Evolutionary conservation across 2,329 filamentous ascomycete genomes (phyloP).

Genomic region (Penicillium olsonii): DNA sequence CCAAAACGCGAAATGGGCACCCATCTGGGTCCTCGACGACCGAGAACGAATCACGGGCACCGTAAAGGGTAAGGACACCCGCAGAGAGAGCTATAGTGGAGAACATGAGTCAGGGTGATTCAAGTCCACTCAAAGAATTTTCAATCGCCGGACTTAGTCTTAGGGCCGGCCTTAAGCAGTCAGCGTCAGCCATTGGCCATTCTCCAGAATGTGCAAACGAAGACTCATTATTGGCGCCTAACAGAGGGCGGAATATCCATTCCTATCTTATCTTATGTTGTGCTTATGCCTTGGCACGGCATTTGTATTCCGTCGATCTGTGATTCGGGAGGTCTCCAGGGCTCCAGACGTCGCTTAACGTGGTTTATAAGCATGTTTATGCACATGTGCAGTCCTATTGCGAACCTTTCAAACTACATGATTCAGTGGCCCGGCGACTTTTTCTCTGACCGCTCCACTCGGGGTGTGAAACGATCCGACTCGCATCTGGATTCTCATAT

Average conservation of each 20-base stretch:
- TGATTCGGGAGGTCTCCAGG: no score
- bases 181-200: neutral
- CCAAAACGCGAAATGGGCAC: neutral
- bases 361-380: neutral
- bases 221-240: neutral
- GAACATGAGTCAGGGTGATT: slow-evolving; percentile 24
- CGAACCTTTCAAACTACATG: no score
- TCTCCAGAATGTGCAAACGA: neutral
- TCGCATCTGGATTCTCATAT: no score
- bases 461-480: neutral
- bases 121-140: slow-evolving; percentile 11
- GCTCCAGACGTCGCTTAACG: neutral
- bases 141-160: slow-evolving; percentile 16
- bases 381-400: no score
- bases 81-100: slow-evolving; percentile 17
- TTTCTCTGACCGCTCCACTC: neutral
- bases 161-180: neutral
- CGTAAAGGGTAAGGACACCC: neutral
- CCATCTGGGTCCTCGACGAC: neutral
- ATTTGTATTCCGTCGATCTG: slow-evolving; percentile 5
- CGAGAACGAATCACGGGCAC: slow-evolving; percentile 1
- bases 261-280: slow-evolving; percentile 1
- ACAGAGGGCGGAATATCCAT: neutral
- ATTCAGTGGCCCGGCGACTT: slow-evolving; percentile 1
- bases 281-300: slow-evolving; percentile 1